These are phyloP conservation scores for Tylopilus plumbeoviolaceoides DNA, from an alignment of 768 basidiomycete genomes.

Conservation along the genomic window DNA sequence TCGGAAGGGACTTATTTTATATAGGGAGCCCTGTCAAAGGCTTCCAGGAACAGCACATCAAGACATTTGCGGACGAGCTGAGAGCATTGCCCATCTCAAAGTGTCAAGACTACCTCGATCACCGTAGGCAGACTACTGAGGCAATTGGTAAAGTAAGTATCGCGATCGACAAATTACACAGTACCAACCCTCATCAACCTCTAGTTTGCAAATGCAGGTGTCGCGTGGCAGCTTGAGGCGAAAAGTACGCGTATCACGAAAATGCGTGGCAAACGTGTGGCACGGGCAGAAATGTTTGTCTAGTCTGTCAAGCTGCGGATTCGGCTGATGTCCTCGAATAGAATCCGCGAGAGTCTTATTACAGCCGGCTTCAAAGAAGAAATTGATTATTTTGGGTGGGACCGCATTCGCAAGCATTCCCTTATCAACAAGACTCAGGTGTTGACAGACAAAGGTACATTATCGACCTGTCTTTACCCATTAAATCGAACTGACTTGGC, in stretches of 20 bases:
- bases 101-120: slow-evolving; percentile 19
- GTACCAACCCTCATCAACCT: slow-evolving; percentile 6
- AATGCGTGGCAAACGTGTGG: slow-evolving; percentile 23
- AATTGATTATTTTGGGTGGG: slow-evolving; percentile 29
- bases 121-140: slow-evolving; percentile 8
- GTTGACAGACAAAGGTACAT: slow-evolving; percentile 21
- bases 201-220: slow-evolving; percentile 25
- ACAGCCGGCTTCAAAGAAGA: slow-evolving; percentile 23
- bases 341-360: slow-evolving; percentile 18
- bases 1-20: slow-evolving; percentile 3
- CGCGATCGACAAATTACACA: not conserved
- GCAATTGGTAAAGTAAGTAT: slow-evolving; percentile 10
- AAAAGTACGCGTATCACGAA: slow-evolving; percentile 18
- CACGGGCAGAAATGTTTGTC: slow-evolving; percentile 26
- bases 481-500: slow-evolving; percentile 5
- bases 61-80: slow-evolving; percentile 15
- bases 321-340: slow-evolving; percentile 8
- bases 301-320: not conserved
- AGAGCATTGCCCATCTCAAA: slow-evolving; percentile 9
- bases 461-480: not conserved
- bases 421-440: slow-evolving; percentile 24
- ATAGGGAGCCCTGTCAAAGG: slow-evolving; percentile 20
- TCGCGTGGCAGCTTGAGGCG: slow-evolving; percentile 22
- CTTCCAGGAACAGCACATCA: slow-evolving; percentile 19
- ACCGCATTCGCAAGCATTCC: slow-evolving; percentile 28